phyloP scores from a whole-genome alignment of 1,284 basidiomycete genomes.

The Cronartium quercuum region DNA sequence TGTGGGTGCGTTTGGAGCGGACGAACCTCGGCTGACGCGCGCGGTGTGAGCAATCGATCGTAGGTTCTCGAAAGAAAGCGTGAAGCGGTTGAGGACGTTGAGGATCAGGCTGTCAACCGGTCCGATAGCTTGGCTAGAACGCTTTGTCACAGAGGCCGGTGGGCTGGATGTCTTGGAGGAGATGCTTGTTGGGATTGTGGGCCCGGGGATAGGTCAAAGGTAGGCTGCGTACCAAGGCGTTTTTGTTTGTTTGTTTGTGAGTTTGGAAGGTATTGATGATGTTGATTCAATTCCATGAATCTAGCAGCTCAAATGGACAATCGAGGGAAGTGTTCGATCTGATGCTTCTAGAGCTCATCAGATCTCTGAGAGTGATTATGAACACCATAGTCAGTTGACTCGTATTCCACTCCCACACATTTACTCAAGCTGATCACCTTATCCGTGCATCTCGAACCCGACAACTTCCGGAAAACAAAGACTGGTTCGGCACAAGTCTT shows the following conservation, averaged over 20 bases:
- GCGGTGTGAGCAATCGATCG: neutral
- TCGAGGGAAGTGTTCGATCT: neutral
- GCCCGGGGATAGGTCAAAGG: neutral
- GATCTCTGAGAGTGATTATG: neutral
- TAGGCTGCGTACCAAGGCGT: neutral
- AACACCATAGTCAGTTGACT: neutral
- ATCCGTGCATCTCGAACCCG: neutral
- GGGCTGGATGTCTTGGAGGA: neutral
- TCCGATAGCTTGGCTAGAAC: neutral
- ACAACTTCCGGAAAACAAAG: too few species aligned
- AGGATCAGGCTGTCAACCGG: neutral
- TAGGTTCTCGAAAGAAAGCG: neutral
- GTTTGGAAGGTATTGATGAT: neutral
- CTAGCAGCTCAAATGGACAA: too few species aligned
- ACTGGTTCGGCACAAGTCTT: neutral
- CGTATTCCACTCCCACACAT: neutral
- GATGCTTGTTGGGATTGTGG: neutral
- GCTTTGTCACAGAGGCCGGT: neutral
- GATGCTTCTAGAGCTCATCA: neutral
- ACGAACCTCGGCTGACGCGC: neutral
- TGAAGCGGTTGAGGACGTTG: neutral
- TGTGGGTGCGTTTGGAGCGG: neutral
- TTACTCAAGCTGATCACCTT: neutral
- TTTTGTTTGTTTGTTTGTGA: neutral
- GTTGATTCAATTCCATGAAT: too few species aligned